Conservation (phyloP, 352 stramenopile species). For the Phytophthora fragariaefolia region DNA sequence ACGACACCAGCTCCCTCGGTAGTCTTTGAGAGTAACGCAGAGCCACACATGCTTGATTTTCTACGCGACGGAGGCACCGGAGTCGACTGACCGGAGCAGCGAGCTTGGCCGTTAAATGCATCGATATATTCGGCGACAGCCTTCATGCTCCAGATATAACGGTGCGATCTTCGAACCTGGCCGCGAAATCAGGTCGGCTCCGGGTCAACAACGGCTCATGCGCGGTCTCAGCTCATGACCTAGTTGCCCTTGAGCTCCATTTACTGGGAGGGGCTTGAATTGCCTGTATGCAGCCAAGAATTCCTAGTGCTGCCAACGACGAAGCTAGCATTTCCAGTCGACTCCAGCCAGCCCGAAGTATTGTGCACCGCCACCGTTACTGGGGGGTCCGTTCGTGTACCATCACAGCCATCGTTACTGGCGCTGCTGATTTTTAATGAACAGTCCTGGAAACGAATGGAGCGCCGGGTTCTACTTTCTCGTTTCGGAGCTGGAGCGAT, state of each 20-base stretch:
- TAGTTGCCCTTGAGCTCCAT: background rate
- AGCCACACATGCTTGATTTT: background rate
- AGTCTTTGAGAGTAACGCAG: background rate
- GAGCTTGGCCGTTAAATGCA: background rate
- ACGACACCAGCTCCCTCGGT: background rate
- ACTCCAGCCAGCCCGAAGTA: constrained; percentile 4
- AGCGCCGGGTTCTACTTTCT: constrained; percentile 2
- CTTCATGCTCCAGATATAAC: constrained; percentile 9
- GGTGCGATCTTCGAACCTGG: constrained; percentile 9
- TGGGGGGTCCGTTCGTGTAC: no score
- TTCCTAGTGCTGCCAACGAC: no score
- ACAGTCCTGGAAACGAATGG: constrained; percentile 11
- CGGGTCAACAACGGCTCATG: background rate
- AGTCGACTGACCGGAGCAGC: background rate
- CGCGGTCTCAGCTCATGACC: background rate
- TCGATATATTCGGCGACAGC: background rate
- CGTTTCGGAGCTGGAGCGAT: constrained; percentile 5
- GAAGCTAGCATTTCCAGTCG: background rate
- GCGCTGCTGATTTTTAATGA: constrained; percentile 35
- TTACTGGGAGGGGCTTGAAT: no score
- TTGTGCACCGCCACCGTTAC: constrained; percentile 23
- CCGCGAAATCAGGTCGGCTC: constrained; percentile 6
- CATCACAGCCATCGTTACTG: constrained; percentile 24
- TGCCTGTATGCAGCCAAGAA: no score
- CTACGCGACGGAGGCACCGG: constrained; percentile 1